These are phyloP conservation scores for Diaporthe longicolla DNA, from an alignment of 2,329 filamentous ascomycete genomes.

Conservation along the genomic window DNA sequence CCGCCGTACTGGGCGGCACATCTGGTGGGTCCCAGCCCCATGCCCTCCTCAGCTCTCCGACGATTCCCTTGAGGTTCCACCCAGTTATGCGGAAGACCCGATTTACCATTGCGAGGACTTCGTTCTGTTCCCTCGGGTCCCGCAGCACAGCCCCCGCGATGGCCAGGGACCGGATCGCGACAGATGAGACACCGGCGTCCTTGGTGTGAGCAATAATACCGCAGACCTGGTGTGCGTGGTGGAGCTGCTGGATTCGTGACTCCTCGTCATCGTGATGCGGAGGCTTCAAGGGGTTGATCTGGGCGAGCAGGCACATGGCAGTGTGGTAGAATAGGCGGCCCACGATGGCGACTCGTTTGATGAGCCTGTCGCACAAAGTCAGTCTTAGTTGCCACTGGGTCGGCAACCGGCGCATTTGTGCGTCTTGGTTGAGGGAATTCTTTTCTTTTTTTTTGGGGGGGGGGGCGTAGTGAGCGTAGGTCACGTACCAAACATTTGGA, in stretches of 20 bases:
- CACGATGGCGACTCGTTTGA: slow-evolving; percentile 85
- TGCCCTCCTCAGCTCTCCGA: slow-evolving; percentile 77
- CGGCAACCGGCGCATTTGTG: no score
- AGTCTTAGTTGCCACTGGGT: background rate
- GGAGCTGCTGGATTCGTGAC: slow-evolving; percentile 78
- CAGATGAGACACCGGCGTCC: slow-evolving; percentile 82
- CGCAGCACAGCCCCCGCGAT: slow-evolving; percentile 82
- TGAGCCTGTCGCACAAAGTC: slow-evolving; percentile 68
- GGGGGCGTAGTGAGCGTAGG: background rate
- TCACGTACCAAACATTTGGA: slow-evolving; percentile 84
- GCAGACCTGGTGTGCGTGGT: slow-evolving; percentile 87
- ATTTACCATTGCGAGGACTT: slow-evolving; percentile 83
- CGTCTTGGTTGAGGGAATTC: background rate
- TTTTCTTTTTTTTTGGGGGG: background rate
- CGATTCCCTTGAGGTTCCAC: slow-evolving; percentile 82
- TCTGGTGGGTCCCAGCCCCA: slow-evolving; percentile 78
- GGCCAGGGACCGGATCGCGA: slow-evolving; percentile 83
- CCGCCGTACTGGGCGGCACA: background rate
- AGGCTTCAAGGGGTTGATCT: slow-evolving; percentile 77
- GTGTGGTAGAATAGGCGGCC: slow-evolving; percentile 92
- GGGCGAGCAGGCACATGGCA: slow-evolving; percentile 83
- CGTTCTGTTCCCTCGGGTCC: slow-evolving; percentile 80
- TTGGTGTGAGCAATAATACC: slow-evolving; percentile 90
- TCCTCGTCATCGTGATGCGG: slow-evolving; percentile 72
- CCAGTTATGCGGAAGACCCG: slow-evolving; percentile 82